These are phyloP conservation scores for Globomyces pollinis-pini DNA, from an alignment of 192 early-diverging fungal genomes.

Conservation along the genomic window DNA sequence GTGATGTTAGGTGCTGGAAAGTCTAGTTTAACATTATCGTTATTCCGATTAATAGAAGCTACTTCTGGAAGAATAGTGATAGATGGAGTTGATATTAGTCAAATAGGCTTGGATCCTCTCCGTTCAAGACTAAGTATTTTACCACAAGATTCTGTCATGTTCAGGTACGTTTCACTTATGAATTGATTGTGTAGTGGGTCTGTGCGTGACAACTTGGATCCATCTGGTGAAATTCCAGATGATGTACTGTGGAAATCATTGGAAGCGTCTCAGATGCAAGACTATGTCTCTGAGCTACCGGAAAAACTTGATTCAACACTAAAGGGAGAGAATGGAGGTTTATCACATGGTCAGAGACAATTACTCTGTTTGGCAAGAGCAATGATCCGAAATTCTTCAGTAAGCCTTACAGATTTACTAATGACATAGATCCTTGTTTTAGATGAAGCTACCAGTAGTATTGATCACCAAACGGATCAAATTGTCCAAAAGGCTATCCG, in stretches of 20 bases:
- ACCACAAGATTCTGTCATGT: slow-evolving; percentile 56
- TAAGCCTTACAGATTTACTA: no score
- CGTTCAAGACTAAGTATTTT: slow-evolving; percentile 45
- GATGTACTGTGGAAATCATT: slow-evolving; percentile 60
- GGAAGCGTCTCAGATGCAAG: slow-evolving; percentile 57
- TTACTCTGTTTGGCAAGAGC: slow-evolving; percentile 65
- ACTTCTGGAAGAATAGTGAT: slow-evolving; percentile 56
- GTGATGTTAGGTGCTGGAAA: slow-evolving; percentile 87
- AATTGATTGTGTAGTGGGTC: slow-evolving; percentile 40
- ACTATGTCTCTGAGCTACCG: slow-evolving; percentile 50
- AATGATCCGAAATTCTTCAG: slow-evolving; percentile 39
- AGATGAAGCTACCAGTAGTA: slow-evolving; percentile 46
- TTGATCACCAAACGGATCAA: slow-evolving; percentile 34
- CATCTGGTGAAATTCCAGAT: slow-evolving; percentile 51
- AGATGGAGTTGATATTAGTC: slow-evolving; percentile 62
- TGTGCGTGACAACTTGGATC: slow-evolving; percentile 74
- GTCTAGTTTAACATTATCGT: slow-evolving; percentile 56
- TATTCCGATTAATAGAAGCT: slow-evolving; percentile 64
- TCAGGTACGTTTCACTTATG: no score
- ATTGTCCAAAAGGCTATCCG: slow-evolving; percentile 32
- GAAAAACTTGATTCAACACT: slow-evolving; percentile 70
- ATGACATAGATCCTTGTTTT: slow-evolving; percentile 55
- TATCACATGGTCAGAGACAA: slow-evolving; percentile 71
- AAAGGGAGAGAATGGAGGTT: slow-evolving; percentile 53
- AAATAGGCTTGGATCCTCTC: slow-evolving; percentile 52